Conservation (phyloP, 371 early-diverging fungal genomes). For the Mortierella sp. region DNA sequence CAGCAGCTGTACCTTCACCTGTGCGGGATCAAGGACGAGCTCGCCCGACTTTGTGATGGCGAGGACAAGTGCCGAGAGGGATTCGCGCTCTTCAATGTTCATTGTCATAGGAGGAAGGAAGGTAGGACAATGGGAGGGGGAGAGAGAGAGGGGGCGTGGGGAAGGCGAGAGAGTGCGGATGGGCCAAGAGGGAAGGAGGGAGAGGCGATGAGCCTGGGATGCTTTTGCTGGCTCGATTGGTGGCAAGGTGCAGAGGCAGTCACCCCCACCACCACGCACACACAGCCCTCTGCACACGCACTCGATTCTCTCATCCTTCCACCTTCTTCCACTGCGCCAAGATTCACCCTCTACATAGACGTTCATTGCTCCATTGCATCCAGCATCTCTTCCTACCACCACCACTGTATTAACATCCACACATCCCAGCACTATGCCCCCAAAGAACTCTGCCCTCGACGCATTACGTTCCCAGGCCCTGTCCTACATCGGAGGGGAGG, state of each 20-base stretch:
- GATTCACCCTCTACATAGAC: no score
- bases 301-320: no score
- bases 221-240: no score
- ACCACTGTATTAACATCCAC: not conserved
- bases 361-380: no score
- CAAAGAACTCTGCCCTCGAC: conserved; percentile 51
- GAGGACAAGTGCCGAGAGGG: conserved; percentile 33
- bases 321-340: no score
- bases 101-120: conserved; percentile 20
- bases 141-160: not conserved
- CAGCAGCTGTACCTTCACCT: conserved; percentile 31
- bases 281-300: no score
- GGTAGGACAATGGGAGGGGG: conserved; percentile 7
- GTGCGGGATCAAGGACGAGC: conserved; percentile 40
- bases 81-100: conserved; percentile 38
- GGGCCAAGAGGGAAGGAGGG: no score
- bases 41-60: conserved; percentile 49
- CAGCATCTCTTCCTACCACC: not conserved
- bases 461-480: conserved; percentile 58
- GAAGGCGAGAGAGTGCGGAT: not conserved
- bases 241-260: conserved; percentile 5
- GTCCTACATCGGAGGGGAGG: conserved; percentile 61
- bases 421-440: conserved; percentile 17
- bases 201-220: no score
- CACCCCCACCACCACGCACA: no score